Conservation (phyloP, 129 eudicot genomes). For the Silybum marianum region DNA sequence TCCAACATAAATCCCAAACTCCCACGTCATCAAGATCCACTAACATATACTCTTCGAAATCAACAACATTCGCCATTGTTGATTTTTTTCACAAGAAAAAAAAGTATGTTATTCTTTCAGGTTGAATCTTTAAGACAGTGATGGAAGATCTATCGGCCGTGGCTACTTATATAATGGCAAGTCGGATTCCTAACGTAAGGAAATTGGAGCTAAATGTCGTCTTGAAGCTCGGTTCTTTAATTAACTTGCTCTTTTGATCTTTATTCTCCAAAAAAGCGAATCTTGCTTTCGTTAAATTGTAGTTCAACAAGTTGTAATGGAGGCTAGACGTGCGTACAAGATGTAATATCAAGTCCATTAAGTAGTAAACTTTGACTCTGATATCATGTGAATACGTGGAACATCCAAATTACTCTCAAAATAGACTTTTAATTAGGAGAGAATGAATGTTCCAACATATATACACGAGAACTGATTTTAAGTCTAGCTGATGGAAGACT, state of each 20-base stretch:
- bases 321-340: not conserved
- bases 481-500: not conserved
- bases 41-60: not conserved
- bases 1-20: slow-evolving; percentile 8
- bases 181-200: not conserved
- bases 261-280: slow-evolving; percentile 18
- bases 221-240: not conserved
- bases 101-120: not conserved
- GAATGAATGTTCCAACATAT: not conserved
- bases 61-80: not conserved
- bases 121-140: not conserved
- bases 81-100: not conserved
- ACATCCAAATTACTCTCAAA: not conserved
- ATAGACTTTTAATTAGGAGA: not conserved
- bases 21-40: slow-evolving; percentile 16
- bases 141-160: not conserved
- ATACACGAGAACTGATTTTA: not conserved
- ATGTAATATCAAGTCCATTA: not conserved
- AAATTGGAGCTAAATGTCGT: not conserved
- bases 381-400: not conserved
- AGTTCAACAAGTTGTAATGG: not conserved
- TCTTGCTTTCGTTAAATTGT: not conserved
- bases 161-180: slow-evolving; percentile 9
- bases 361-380: not conserved
- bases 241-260: not conserved